Percentiles rank a stretch among this genome's conserved stretches.
Conservation (phyloP, 371 early-diverging fungal genomes). For the Mortierella sp. region DNA sequence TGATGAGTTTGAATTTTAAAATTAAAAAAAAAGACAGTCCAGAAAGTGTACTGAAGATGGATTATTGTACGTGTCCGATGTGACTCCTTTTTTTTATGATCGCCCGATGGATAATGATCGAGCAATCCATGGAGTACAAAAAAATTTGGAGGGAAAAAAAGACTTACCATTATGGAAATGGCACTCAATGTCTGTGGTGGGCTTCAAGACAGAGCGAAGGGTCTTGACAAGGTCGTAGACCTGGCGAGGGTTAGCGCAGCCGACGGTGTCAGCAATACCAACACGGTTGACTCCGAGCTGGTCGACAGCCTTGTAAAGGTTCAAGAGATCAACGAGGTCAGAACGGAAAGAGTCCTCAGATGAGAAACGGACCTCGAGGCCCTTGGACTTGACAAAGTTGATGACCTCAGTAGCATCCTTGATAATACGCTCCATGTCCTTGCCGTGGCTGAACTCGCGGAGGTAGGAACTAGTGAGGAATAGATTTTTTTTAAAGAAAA, state of each 20-base stretch:
- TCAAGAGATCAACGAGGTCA: conserved; percentile 94
- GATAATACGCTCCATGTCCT: conserved; percentile 96
- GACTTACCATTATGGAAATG: conserved; percentile 91
- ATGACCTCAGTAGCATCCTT: conserved; percentile 95
- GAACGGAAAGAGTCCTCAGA: conserved; percentile 97
- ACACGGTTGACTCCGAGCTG: conserved; percentile 95
- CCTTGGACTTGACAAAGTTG: conserved; percentile 92
- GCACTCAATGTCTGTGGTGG: conserved; percentile 96
- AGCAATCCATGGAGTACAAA: background rate
- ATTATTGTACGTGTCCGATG: conserved; percentile 21
- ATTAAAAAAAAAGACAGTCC: background rate
- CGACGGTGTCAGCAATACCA: conserved; percentile 98
- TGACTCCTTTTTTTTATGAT: conserved; percentile 17
- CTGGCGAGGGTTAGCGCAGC: conserved; percentile 97
- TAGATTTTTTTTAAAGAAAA: background rate
- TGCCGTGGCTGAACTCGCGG: conserved; percentile 97
- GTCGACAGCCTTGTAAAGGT: conserved; percentile 94
- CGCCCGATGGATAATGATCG: conserved; percentile 10
- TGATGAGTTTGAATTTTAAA: background rate
- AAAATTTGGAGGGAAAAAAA: background rate
- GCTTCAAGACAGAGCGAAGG: conserved; percentile 87
- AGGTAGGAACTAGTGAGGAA: conserved; percentile 70
- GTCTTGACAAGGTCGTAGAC: conserved; percentile 97
- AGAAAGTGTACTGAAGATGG: conserved; percentile 12
- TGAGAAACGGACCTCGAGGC: conserved; percentile 96